Percentiles rank a stretch among this genome's conserved stretches.
These are phyloP conservation scores for Yamadazyma buinensis DNA, from an alignment of 1,139 yeast genomes.

Conservation along the genomic window DNA sequence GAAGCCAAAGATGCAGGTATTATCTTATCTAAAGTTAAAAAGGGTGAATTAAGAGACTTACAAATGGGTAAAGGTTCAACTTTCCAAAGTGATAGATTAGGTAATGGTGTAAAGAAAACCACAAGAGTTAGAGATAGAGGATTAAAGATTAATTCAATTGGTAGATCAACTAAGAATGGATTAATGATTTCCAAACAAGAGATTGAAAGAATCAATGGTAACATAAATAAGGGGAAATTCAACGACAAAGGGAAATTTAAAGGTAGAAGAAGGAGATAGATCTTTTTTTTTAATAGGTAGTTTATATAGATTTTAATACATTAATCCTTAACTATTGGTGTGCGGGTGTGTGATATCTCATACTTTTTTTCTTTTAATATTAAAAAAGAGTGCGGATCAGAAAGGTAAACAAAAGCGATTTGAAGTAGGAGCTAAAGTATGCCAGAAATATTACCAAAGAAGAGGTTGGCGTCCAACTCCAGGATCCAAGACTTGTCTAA, in stretches of 20 bases:
- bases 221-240: background rate
- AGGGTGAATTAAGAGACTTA: slow-evolving; percentile 59
- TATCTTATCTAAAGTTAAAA: slow-evolving; percentile 60
- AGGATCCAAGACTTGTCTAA: slow-evolving; percentile 18
- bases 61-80: slow-evolving; percentile 55
- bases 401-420: slow-evolving; percentile 8
- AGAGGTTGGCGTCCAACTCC: slow-evolving; percentile 13
- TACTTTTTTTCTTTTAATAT: too few species aligned
- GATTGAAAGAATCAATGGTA: slow-evolving; percentile 44
- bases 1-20: slow-evolving; percentile 91
- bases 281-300: too few species aligned
- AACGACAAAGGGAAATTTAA: background rate
- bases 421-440: too few species aligned
- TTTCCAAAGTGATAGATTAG: slow-evolving; percentile 52
- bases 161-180: slow-evolving; percentile 79
- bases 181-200: slow-evolving; percentile 70
- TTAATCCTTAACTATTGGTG: too few species aligned
- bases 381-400: too few species aligned
- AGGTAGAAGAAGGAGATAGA: background rate
- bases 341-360: too few species aligned
- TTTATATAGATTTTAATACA: too few species aligned
- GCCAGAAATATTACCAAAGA: slow-evolving; percentile 22
- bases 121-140: slow-evolving; percentile 65
- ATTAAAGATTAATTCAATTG: slow-evolving; percentile 71
- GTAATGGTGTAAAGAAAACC: slow-evolving; percentile 38